Evolutionary conservation across 768 basidiomycete species (phyloP).

Genomic region (Mrakia blollopis): DNA sequence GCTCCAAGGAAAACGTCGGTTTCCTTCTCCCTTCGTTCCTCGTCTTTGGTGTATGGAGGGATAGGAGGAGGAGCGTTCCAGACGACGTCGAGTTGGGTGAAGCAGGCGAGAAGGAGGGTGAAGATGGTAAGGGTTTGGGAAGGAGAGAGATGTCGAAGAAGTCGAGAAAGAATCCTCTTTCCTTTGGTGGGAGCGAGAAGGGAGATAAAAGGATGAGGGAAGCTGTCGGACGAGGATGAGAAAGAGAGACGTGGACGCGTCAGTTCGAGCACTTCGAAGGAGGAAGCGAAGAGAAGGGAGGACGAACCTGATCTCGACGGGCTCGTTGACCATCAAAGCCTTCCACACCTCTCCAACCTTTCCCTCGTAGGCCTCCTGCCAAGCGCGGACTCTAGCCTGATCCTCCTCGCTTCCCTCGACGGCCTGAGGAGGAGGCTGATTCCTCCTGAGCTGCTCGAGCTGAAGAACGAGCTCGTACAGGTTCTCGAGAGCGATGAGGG

Average conservation of each 20-base stretch:
- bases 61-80: constrained; percentile 69
- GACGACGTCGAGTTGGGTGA: constrained; percentile 88
- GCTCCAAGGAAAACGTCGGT: constrained; percentile 82
- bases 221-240: constrained; percentile 49
- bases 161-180: constrained; percentile 82
- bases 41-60: constrained; percentile 37
- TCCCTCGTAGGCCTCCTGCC: constrained; percentile 49
- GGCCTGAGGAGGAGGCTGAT: constrained; percentile 56
- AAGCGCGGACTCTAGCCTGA: constrained; percentile 29
- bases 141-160: constrained; percentile 73
- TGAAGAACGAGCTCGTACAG: constrained; percentile 78
- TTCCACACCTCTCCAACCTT: constrained; percentile 70
- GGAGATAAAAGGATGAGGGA: constrained; percentile 95
- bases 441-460: constrained; percentile 76
- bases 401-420: constrained; percentile 38
- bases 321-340: constrained; percentile 75
- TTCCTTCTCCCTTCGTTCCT: constrained; percentile 69
- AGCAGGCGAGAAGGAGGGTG: constrained; percentile 88
- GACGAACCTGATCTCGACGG: constrained; percentile 81
- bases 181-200: constrained; percentile 83
- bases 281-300: neutral
- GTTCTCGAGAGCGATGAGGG: constrained; percentile 70
- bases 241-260: neutral
- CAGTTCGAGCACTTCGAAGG: neutral
- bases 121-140: constrained; percentile 78